Base-by-base conservation (phyloP, 2,329 filamentous ascomycete genomes). In the Phoma sp. region DNA sequence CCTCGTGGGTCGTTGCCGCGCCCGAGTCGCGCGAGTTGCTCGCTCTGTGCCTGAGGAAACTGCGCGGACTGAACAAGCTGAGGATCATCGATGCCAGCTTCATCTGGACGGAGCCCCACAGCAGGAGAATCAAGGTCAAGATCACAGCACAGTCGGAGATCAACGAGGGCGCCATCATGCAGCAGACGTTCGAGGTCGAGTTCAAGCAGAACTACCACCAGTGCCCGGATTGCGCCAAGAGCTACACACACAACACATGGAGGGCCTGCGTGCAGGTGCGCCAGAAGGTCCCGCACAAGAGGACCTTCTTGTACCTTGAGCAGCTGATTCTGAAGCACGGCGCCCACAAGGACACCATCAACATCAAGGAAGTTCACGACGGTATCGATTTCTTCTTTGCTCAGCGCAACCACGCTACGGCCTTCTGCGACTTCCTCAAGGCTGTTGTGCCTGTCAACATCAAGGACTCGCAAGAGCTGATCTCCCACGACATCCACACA, bases 31-130 rank as follows among this genome's bases (percentile, higher is more conserved):
- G 93, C 77, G 95, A 99, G 79, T 83, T 99, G 53, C 83, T 99
- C 47, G 93, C 95, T 5, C 79, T 99, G 41, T 99, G 95, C 76
- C 81, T 99, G 62, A 88, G 91, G 72, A 96, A 95, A 76, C 78
- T 99, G 60, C 83, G 90, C 60, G 93, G 93, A 27, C 79, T 99
- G 60, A 86, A 88, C 74, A 96, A 95, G 79, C 90, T 96, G 64
- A 85, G 95, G 58, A 95, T 99, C 69, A 93, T 97, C 69, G 95
- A 99, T 73, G 95, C 95, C 41, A 90, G 87, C 68, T 99, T 98
- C 73, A 90, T 98, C 71, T 99, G 95, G 95, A 99, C 95, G 1
- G 95, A 99, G 77, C 93, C 95, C 9, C 95, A 99, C 79, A 97
- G 93, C 67, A 84, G 91, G 70, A 83, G 95, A 73, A 84, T 98